Conservation (phyloP, 1,284 basidiomycete species). For the Moesziomyces antarcticus region DNA sequence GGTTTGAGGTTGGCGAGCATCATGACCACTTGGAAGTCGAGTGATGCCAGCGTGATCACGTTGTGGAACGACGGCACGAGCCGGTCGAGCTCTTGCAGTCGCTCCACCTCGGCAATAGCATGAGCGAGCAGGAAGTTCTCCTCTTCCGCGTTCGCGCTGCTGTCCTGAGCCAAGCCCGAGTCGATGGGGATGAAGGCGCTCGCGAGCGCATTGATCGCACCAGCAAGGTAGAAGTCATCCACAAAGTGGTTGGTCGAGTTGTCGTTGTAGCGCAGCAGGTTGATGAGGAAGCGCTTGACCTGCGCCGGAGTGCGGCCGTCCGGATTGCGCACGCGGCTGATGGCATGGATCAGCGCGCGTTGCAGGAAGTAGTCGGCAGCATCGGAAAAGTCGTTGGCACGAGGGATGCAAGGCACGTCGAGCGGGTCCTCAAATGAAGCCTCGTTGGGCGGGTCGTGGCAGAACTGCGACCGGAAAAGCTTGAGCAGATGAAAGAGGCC, state of each 20-base stretch:
- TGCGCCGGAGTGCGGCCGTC: constrained; percentile 86
- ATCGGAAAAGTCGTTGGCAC: constrained; percentile 93
- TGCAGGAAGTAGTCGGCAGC: constrained; percentile 92
- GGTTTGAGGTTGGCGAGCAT: constrained; percentile 74
- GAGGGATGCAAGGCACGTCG: constrained; percentile 80
- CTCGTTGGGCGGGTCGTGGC: constrained; percentile 73
- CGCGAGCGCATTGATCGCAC: constrained; percentile 84
- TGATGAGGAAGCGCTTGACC: constrained; percentile 89
- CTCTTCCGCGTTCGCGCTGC: constrained; percentile 50
- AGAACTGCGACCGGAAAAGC: constrained; percentile 87
- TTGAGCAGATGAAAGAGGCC: constrained; percentile 97
- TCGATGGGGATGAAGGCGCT: constrained; percentile 74
- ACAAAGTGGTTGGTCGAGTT: constrained; percentile 92
- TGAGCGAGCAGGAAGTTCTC: constrained; percentile 51
- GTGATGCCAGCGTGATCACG: constrained; percentile 82
- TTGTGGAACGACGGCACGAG: constrained; percentile 95
- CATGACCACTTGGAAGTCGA: constrained; percentile 59
- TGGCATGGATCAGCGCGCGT: constrained; percentile 83
- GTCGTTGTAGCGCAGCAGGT: constrained; percentile 91
- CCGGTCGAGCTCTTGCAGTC: constrained; percentile 92
- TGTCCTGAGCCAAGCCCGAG: constrained; percentile 43
- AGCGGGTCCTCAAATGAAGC: constrained; percentile 41
- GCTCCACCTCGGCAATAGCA: constrained; percentile 74
- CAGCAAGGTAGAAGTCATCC: constrained; percentile 90
- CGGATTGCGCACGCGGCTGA: constrained; percentile 82